These are phyloP conservation scores for Anthoceros angustus DNA, from an alignment of 225 moss, liverwort and hornwort genomes.

Conservation along the genomic window DNA sequence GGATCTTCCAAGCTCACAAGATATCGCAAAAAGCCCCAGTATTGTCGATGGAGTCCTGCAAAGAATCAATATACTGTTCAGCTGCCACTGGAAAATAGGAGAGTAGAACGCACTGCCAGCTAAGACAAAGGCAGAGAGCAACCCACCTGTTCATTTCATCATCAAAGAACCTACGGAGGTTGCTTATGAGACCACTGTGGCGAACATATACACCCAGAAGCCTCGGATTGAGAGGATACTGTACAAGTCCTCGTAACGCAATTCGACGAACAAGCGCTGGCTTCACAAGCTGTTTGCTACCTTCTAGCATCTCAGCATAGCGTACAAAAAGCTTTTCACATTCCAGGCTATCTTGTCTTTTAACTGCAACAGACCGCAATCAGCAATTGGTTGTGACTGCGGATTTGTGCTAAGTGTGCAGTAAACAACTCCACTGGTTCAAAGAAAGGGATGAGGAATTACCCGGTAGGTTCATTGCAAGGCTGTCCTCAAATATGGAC, in stretches of 20 bases:
- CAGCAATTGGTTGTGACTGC: background rate
- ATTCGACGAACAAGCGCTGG: constrained; percentile 47
- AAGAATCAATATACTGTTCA: constrained; percentile 8
- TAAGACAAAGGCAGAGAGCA: background rate
- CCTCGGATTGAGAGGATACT: constrained; percentile 62
- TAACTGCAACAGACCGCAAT: constrained; percentile 16
- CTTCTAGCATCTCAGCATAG: constrained; percentile 48
- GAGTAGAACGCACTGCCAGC: background rate
- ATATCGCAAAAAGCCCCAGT: constrained; percentile 79
- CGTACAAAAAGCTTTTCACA: constrained; percentile 65
- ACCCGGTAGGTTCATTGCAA: constrained; percentile 82
- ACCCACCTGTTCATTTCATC: constrained; percentile 35
- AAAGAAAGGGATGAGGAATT: background rate
- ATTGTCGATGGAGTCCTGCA: constrained; percentile 58
- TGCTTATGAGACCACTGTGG: constrained; percentile 26
- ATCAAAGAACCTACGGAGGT: constrained; percentile 71
- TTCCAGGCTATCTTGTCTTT: constrained; percentile 58
- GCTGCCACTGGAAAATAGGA: background rate
- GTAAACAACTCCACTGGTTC: background rate
- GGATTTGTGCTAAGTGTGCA: background rate
- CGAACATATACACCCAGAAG: constrained; percentile 29
- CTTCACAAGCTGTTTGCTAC: constrained; percentile 26
- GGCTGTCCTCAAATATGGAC: constrained; percentile 71
- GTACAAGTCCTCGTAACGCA: constrained; percentile 33
- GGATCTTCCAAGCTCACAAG: constrained; percentile 39